Conservation (phyloP, 768 basidiomycete species). For the Hortiboletus campestris region DNA sequence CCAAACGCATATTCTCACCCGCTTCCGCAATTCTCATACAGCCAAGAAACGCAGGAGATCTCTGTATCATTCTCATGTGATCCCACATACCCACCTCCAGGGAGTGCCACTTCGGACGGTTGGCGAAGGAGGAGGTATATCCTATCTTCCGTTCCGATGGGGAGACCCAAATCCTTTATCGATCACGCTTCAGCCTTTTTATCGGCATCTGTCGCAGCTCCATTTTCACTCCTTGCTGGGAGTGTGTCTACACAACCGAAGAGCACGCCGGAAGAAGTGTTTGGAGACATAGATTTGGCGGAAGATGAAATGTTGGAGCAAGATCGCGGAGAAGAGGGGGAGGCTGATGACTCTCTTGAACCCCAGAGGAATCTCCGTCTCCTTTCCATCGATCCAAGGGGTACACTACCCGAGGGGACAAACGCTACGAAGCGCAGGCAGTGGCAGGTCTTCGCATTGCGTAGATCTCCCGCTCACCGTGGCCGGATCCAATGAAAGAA, state of each 20-base stretch:
- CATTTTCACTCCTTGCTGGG: slow-evolving; percentile 54
- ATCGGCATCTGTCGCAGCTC: slow-evolving; percentile 55
- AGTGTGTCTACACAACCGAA: slow-evolving; percentile 29
- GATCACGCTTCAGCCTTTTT: slow-evolving; percentile 71
- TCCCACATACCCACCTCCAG: slow-evolving; percentile 54
- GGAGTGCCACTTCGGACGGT: slow-evolving; percentile 34
- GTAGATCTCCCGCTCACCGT: slow-evolving; percentile 30
- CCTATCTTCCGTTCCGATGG: slow-evolving; percentile 62
- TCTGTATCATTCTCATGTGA: slow-evolving; percentile 58
- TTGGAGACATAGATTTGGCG: slow-evolving; percentile 65
- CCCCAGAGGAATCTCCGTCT: slow-evolving; percentile 53
- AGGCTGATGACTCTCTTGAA: slow-evolving; percentile 72
- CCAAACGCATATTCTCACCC: slow-evolving; percentile 79
- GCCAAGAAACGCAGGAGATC: slow-evolving; percentile 54
- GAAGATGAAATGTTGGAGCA: slow-evolving; percentile 80
- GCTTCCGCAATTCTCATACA: slow-evolving; percentile 67
- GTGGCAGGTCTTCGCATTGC: slow-evolving; percentile 50
- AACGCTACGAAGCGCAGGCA: slow-evolving; percentile 41
- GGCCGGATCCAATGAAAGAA: slow-evolving; percentile 11
- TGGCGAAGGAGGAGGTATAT: slow-evolving; percentile 65
- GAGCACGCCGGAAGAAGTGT: slow-evolving; percentile 66
- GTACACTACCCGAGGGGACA: slow-evolving; percentile 28
- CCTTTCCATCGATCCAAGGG: slow-evolving; percentile 46
- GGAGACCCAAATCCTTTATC: slow-evolving; percentile 65
- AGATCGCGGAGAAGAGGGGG: slow-evolving; percentile 74